Conservation (phyloP, 2,329 filamentous ascomycete species). For the Scytalidium lignicola region DNA sequence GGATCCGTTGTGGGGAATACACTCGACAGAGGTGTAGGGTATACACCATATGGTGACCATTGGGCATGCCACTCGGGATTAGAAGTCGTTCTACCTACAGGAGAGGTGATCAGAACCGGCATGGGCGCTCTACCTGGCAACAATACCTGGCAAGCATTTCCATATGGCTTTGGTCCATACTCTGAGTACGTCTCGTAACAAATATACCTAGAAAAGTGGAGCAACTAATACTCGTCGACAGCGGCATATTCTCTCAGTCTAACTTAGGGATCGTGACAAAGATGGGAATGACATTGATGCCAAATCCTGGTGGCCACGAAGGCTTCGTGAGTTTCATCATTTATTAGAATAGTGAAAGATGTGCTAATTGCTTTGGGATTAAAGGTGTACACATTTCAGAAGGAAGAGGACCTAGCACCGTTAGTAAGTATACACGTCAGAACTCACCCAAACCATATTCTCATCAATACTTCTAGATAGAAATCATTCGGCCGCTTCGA, state of each 20-base stretch:
- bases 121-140: conserved; percentile 40
- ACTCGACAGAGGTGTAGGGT: conserved; percentile 39
- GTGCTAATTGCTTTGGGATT: neutral
- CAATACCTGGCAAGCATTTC: conserved; percentile 33
- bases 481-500: conserved; percentile 39
- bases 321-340: conserved; percentile 14
- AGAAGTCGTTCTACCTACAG: conserved; percentile 40
- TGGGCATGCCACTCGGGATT: conserved; percentile 36
- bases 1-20: conserved; percentile 42
- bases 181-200: conserved; percentile 21
- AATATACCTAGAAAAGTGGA: neutral
- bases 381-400: conserved; percentile 7
- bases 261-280: conserved; percentile 50
- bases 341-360: neutral
- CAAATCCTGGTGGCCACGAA: conserved; percentile 44
- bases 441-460: conserved; percentile 18
- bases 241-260: conserved; percentile 45
- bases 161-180: conserved; percentile 34
- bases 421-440: conserved; percentile 15
- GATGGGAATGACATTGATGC: conserved; percentile 49
- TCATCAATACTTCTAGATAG: conserved; percentile 41
- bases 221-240: neutral
- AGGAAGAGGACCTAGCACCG: conserved; percentile 6
- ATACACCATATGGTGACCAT: conserved; percentile 42
- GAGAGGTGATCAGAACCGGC: conserved; percentile 39